Conservation (phyloP, 192 early-diverging fungal species). For the Entomortierella parvispora region DNA sequence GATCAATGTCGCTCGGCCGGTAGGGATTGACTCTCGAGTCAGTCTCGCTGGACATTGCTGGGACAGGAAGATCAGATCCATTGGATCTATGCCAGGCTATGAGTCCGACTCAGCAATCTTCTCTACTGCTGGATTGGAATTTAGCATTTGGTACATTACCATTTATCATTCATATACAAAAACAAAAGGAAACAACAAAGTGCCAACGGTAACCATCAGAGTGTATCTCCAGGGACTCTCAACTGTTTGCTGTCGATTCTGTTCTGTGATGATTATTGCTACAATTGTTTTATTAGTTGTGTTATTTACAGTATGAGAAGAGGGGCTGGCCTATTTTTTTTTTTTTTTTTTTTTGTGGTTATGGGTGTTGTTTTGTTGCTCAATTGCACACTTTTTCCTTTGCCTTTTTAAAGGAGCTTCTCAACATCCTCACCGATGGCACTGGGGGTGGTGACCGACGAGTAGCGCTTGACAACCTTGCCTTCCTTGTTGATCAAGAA, state of each 20-base stretch:
- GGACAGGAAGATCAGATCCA: conserved; percentile 48
- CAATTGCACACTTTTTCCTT: no score
- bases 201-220: no score
- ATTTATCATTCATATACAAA: background rate
- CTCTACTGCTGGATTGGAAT: conserved; percentile 49
- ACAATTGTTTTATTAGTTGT: background rate
- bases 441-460: conserved; percentile 71
- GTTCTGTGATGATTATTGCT: no score
- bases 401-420: conserved; percentile 55
- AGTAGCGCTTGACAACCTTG: conserved; percentile 70
- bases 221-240: no score
- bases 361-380: background rate
- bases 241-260: no score
- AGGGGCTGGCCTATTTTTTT: background rate
- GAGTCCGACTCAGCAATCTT: conserved; percentile 52
- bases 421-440: conserved; percentile 68
- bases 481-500: conserved; percentile 78
- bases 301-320: background rate
- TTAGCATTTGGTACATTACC: conserved; percentile 39
- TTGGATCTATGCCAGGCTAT: conserved; percentile 46
- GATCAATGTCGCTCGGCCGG: conserved; percentile 55
- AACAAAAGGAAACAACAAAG: conserved; percentile 1
- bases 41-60: conserved; percentile 43
- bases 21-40: conserved; percentile 12
- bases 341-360: background rate